These are phyloP conservation scores for Psidium guajava DNA, from an alignment of 345 rosid genomes.

Conservation along the genomic window DNA sequence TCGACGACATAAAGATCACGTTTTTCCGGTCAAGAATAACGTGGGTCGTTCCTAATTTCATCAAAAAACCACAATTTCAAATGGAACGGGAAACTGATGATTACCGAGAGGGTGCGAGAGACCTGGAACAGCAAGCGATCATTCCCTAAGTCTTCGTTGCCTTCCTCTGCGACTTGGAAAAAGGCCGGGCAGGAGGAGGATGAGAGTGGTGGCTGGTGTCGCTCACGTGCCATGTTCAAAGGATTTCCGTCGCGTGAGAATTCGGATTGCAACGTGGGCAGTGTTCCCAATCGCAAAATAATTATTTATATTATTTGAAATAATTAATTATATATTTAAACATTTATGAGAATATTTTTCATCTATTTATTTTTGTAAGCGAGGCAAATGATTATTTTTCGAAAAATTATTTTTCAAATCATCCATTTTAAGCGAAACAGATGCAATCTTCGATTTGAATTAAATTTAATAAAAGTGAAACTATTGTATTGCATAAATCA, in stretches of 20 bases:
- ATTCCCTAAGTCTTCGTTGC: not conserved
- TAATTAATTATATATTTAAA: too few relatives aligned
- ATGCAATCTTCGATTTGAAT: too few relatives aligned
- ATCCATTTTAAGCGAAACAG: too few relatives aligned
- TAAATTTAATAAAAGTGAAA: too few relatives aligned
- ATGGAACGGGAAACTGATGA: too few relatives aligned
- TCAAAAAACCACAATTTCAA: not conserved
- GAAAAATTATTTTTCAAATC: too few relatives aligned
- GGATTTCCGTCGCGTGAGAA: not conserved
- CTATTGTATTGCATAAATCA: too few relatives aligned
- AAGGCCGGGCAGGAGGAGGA: not conserved
- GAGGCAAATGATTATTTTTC: too few relatives aligned
- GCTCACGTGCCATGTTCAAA: not conserved
- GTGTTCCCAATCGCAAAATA: too few relatives aligned
- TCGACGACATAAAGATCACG: not conserved
- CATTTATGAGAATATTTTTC: too few relatives aligned
- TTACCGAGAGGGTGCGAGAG: not conserved
- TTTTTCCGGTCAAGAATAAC: not conserved
- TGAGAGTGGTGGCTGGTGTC: not conserved
- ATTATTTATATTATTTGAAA: too few relatives aligned
- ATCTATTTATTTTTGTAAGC: too few relatives aligned
- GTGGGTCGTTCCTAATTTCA: not conserved
- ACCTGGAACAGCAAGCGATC: conserved; percentile 6
- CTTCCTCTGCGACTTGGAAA: not conserved
- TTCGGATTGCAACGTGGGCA: not conserved